Percentiles rank a stretch among this genome's conserved stretches.
phyloP scores from a whole-genome alignment of 2,329 filamentous ascomycete species.

The Lachnellula cervina region DNA sequence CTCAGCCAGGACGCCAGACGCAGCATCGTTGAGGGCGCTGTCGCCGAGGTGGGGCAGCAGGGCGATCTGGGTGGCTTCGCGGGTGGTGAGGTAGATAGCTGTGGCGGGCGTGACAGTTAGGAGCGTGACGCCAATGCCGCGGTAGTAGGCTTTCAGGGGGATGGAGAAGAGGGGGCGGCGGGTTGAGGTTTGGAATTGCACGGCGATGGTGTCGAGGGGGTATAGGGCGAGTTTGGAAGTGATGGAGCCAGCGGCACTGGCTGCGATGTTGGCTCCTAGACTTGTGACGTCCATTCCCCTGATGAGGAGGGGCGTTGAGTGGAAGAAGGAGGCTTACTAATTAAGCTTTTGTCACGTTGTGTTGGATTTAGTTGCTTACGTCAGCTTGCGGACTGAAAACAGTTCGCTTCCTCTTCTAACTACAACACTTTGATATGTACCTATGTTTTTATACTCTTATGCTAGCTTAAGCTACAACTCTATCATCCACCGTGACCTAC shows the following conservation, averaged over 20 bases:
- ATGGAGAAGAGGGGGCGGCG: conserved; percentile 19
- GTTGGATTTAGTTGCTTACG: too few species aligned
- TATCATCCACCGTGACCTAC: too few species aligned
- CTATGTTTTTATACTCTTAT: too few species aligned
- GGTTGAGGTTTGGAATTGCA: conserved; percentile 20
- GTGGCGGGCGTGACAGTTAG: conserved; percentile 19
- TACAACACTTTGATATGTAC: too few species aligned
- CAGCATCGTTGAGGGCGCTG: conserved; percentile 13
- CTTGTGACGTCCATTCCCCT: conserved; percentile 17
- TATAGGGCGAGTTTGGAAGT: conserved; percentile 17
- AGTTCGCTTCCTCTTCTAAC: too few species aligned
- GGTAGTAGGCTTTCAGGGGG: conserved; percentile 18
- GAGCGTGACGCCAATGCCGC: conserved; percentile 18
- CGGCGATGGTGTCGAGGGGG: conserved; percentile 20
- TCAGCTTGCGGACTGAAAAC: too few species aligned
- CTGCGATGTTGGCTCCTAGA: conserved; percentile 16
- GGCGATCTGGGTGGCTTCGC: conserved; percentile 14
- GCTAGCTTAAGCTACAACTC: too few species aligned
- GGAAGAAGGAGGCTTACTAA: too few species aligned
- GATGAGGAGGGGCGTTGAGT: neutral
- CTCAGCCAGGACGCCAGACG: conserved; percentile 16
- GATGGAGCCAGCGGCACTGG: conserved; percentile 17
- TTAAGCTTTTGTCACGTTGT: too few species aligned
- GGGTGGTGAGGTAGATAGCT: conserved; percentile 16
- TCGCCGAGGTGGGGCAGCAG: conserved; percentile 19